Evolutionary conservation across 306 rosid species (phyloP).

Genomic region (Fragaria vesca): DNA sequence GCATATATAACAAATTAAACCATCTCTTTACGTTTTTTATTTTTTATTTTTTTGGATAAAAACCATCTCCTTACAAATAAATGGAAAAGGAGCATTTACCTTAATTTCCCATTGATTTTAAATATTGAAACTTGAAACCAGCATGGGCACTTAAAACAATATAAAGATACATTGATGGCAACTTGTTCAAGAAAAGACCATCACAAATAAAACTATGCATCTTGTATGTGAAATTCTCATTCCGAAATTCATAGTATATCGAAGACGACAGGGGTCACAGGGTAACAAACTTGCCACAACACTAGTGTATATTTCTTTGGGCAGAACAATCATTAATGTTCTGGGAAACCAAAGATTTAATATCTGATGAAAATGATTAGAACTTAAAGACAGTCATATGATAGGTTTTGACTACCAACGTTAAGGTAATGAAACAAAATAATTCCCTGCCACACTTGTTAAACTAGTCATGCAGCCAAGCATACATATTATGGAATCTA

Average conservation of each 20-base stretch:
- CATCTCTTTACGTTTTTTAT: no score
- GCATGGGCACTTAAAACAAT: neutral
- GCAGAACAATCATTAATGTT: neutral
- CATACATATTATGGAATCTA: neutral
- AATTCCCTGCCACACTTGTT: neutral
- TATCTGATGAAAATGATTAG: neutral
- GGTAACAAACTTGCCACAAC: neutral
- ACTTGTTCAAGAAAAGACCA: neutral
- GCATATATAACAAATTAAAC: neutral
- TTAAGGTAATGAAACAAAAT: neutral
- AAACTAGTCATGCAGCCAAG: neutral
- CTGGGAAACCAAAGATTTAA: neutral
- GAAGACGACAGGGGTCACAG: neutral
- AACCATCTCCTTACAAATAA: neutral
- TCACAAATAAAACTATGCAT: neutral
- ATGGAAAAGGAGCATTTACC: neutral
- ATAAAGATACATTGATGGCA: neutral
- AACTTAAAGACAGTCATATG: neutral
- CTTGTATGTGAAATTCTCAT: neutral
- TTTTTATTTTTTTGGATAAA: no score
- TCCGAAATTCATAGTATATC: neutral
- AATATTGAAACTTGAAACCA: neutral
- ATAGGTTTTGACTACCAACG: neutral
- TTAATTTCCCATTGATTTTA: neutral
- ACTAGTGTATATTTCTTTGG: neutral